Conservation (phyloP, 208 protist genomes). For the Acanthamoeba triangularis region DNA sequence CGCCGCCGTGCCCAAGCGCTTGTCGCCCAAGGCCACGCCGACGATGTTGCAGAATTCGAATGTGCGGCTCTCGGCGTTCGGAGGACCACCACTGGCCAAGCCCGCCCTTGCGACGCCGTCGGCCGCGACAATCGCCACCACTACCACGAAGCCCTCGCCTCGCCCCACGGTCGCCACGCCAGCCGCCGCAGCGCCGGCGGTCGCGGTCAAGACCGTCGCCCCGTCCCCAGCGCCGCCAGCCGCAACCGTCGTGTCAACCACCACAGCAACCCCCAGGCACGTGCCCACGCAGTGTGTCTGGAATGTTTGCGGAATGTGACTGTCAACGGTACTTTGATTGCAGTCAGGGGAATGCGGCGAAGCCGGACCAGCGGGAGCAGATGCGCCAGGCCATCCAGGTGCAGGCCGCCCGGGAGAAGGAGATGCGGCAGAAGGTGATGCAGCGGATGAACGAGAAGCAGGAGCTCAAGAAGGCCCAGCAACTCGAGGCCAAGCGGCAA, state of each 20-base stretch:
- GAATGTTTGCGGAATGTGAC: no score
- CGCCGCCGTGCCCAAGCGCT: neutral
- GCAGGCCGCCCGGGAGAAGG: slow-evolving; percentile 57
- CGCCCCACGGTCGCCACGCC: no score
- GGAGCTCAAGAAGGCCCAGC: slow-evolving; percentile 5
- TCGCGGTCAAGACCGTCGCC: neutral
- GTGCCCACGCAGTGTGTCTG: no score
- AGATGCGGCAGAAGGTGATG: neutral
- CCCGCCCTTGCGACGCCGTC: neutral
- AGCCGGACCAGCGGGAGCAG: slow-evolving; percentile 25
- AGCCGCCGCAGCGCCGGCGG: no score
- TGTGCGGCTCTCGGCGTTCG: neutral
- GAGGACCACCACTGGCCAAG: neutral
- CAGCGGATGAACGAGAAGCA: neutral
- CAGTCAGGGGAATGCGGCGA: neutral
- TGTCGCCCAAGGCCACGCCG: neutral
- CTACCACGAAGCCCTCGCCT: neutral
- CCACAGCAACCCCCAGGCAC: neutral
- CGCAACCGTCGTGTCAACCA: neutral
- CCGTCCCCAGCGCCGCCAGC: no score
- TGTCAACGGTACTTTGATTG: no score
- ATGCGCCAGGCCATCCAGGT: slow-evolving; percentile 33
- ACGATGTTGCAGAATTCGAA: neutral
- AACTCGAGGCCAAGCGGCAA: neutral
- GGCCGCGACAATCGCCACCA: neutral